phyloP scores from a whole-genome alignment of 768 basidiomycete species.

The Lyophyllum decastes region DNA sequence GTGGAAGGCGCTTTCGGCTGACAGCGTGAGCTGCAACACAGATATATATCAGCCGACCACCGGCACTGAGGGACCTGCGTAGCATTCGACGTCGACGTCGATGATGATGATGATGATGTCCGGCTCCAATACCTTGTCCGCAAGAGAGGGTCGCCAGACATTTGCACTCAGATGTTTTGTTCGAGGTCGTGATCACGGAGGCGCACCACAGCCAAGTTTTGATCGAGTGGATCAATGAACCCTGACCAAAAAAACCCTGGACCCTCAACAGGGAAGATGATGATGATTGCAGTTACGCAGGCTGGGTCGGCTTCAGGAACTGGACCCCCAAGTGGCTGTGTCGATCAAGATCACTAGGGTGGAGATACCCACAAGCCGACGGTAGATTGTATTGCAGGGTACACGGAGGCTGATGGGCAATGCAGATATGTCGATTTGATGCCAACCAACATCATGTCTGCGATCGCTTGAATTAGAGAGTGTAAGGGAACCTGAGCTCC shows the following conservation, averaged over 20 bases:
- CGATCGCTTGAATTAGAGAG: background rate
- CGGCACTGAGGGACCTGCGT: background rate
- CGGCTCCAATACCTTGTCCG: background rate
- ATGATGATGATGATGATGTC: no score
- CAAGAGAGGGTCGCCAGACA: no score
- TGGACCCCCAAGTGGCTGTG: constrained; percentile 16
- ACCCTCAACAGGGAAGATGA: background rate
- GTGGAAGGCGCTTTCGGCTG: constrained; percentile 4
- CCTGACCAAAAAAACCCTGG: background rate
- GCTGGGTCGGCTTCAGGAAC: background rate
- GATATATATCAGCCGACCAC: background rate
- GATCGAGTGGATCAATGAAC: background rate
- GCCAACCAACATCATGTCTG: background rate
- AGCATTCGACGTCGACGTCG: background rate
- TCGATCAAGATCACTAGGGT: constrained; percentile 19
- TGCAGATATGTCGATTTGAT: background rate
- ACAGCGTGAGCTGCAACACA: constrained; percentile 11
- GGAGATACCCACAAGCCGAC: constrained; percentile 13
- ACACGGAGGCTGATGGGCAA: background rate
- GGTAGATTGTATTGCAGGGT: constrained; percentile 8
- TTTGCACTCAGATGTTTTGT: no score
- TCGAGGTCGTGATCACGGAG: no score
- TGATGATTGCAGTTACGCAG: background rate
- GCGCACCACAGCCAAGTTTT: no score
- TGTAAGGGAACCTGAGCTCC: background rate